Conservation (phyloP, 2,329 filamentous ascomycete species). For the Penicillium sp. region DNA sequence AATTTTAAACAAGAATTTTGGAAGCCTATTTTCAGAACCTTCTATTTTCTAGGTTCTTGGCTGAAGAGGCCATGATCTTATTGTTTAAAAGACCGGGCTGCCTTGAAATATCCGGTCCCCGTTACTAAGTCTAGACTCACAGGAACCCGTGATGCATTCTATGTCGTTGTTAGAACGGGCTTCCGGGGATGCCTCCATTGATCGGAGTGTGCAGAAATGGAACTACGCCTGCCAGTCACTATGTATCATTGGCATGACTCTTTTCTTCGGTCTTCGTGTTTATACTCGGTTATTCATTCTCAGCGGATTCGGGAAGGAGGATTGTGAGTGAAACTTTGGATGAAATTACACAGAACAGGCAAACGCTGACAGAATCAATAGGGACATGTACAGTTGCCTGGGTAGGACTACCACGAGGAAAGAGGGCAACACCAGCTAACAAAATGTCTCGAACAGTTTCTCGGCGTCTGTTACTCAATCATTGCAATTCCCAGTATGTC, state of each 20-base stretch:
- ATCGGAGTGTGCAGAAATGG: slow-evolving; percentile 21
- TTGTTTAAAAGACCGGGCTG: background rate
- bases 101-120: background rate
- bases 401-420: background rate
- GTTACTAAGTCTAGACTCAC: background rate
- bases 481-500: slow-evolving; percentile 21
- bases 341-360: background rate
- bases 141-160: background rate
- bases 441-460: slow-evolving; percentile 8
- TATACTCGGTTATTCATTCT: slow-evolving; percentile 21
- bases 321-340: slow-evolving; percentile 17
- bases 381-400: slow-evolving; percentile 17
- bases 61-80: background rate
- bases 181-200: slow-evolving; percentile 6
- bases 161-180: slow-evolving; percentile 7
- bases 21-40: background rate
- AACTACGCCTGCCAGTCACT: slow-evolving; percentile 22
- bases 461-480: slow-evolving; percentile 20
- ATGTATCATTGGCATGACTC: slow-evolving; percentile 22
- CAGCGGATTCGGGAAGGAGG: slow-evolving; percentile 20
- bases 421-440: background rate
- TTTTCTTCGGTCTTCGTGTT: slow-evolving; percentile 21
- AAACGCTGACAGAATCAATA: background rate
- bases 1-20: background rate
- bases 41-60: background rate